Conservation (phyloP, 176 grass and related monocot species). For the Hordeum marinum region DNA sequence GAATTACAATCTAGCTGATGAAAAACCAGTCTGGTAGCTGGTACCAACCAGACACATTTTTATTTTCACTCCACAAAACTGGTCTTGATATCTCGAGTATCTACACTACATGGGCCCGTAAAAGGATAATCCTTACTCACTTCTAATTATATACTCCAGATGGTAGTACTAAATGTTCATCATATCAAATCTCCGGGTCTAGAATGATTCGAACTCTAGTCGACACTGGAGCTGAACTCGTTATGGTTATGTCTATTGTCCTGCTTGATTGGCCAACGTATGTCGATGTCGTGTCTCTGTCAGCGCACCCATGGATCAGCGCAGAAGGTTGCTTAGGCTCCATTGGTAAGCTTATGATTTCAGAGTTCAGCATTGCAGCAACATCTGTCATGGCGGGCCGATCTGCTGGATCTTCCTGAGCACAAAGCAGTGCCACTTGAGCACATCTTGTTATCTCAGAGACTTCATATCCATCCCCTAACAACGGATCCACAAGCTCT, state of each 20-base stretch:
- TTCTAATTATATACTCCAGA: neutral
- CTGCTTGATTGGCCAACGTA: slow-evolving; percentile 16
- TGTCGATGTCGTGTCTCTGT: neutral
- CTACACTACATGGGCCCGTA: neutral
- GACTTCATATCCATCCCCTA: neutral
- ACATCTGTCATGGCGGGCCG: slow-evolving; percentile 40
- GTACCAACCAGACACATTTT: neutral
- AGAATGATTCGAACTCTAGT: slow-evolving; percentile 34
- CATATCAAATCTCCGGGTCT: slow-evolving; percentile 14
- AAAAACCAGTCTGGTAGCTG: neutral
- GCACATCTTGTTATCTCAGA: slow-evolving; percentile 8
- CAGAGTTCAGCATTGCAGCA: slow-evolving; percentile 26
- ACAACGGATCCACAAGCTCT: slow-evolving; percentile 36
- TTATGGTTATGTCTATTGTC: slow-evolving; percentile 35
- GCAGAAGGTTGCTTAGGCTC: slow-evolving; percentile 24
- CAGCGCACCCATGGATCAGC: neutral
- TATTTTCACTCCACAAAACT: neutral
- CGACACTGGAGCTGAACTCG: slow-evolving; percentile 24
- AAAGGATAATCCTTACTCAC: neutral
- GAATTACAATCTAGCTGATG: neutral
- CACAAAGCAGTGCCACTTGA: slow-evolving; percentile 41
- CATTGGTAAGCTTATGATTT: neutral
- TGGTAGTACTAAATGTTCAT: neutral
- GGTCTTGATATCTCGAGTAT: neutral
- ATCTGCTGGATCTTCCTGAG: slow-evolving; percentile 44